Evolutionary conservation across 805 yeast genomes (phyloP), one percentile per base, ranked within the genome.

Genomic region (Blastobotrys parvus): DNA sequence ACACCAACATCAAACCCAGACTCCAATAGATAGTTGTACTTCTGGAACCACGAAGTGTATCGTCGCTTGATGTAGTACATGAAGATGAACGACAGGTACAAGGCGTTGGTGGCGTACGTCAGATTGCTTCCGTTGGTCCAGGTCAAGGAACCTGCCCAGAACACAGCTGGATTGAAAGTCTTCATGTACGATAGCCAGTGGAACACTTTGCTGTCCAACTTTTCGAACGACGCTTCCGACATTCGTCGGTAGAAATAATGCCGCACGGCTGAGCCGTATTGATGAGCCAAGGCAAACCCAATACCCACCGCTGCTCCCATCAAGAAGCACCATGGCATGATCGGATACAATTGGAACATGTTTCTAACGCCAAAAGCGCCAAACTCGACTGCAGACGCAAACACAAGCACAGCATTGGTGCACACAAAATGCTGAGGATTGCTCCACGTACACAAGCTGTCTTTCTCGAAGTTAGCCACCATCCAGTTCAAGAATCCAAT

Each of bases 11-110:
- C 65, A 4, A 72, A 56, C 1, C 72, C 75, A 45, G 74, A 67
- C 27, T 70, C 67, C 38, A 72, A 56, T 13, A 72, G 64, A 49
- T 72, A 72, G 51, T 72, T 71, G 56, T 72, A 72, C 56, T 70
- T 71, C 42, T 69, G 71, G 77, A 77, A 72, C 78, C 77, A 72
- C 19, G 61, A 53, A 6, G 67, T 54, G 49, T 70, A 72, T 42
- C 65, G 57, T 40, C 61, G 58, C 43, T 68, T 68, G 45, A 72
- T 57, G 45, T 60, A 57, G 49, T 64, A 67, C 69, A 69, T 72
- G 64, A 74, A 74, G 27, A 62, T 43, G 46, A 59, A 63, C n/a
- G 73, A 66, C 41, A 70, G 40, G 32, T 52, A 55, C 31, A 70
- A 56, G 5, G 74, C 74, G 4, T 71, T 64, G 32, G 60, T 63